Evolutionary conservation across 116 monocot species (phyloP), one percentile per base, ranked within the genome.

Genomic region (Posidonia oceanica): DNA sequence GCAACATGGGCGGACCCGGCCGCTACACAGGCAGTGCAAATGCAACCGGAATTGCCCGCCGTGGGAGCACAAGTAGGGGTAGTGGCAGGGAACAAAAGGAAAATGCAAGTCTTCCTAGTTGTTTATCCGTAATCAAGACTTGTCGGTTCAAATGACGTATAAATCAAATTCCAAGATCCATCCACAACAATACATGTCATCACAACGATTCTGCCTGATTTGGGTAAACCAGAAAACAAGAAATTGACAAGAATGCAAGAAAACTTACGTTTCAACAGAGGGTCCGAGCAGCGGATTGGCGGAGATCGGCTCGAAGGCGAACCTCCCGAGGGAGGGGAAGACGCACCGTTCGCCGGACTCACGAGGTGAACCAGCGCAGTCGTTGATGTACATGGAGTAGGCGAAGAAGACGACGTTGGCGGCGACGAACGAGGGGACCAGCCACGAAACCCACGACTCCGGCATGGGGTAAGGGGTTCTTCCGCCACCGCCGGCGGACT

Each of bases 321-420:
- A 81, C 54, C 80, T 72, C 2, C 73, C 70, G 63, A 72, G 62
- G 36, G 60, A 57, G 21, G 63, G 71, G 52, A 66, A 63, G 23
- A 72, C 52, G 63, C 72, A 72, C 11, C 44, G 52, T 21, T 54
- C 63, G 53, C 52, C 53, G 23, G n/a, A 12, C 21, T 29, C 39
- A 36, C 5, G 29, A 5, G 5, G 63, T 5, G 21, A 38, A 36
- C 58, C 39, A 15, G 55, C 44, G 76, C 83, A 87, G 81, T 87
- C 76, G 69, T 87, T 83, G 59, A 74, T 59, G 71, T 81, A 87
- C 70, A 87, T 72, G 52, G 76, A 74, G 81, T 76, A 81, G 48
- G 61, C 76, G 74, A 87, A 87, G 68, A 69, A 36, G 13, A 55
- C 54, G 15, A 72, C 17, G 71, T 83, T 87, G 72, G 70, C 76